These are phyloP conservation scores for Lomentospora prolificans DNA, from an alignment of 2,329 filamentous ascomycete species.

Conservation along the genomic window DNA sequence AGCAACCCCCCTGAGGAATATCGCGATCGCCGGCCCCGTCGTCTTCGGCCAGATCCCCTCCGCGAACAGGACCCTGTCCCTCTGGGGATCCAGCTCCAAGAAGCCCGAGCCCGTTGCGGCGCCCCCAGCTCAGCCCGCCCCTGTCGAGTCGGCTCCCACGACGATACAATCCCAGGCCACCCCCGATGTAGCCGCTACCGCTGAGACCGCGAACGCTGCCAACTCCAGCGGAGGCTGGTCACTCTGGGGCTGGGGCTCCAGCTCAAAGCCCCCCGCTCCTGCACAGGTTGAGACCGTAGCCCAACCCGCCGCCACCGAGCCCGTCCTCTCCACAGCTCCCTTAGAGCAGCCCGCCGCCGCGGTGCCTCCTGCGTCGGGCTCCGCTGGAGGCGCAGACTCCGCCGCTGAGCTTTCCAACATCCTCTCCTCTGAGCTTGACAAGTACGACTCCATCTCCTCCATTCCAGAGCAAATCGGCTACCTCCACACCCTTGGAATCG, in stretches of 20 bases:
- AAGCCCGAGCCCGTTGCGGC: slow-evolving; percentile 6
- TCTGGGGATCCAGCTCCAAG: slow-evolving; percentile 10
- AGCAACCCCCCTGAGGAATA: slow-evolving; percentile 4
- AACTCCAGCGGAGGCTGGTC: neutral
- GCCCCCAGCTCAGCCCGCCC: too few species aligned
- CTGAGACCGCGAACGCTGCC: neutral
- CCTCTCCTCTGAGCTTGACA: slow-evolving; percentile 16
- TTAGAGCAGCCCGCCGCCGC: slow-evolving; percentile 11
- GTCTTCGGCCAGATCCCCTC: slow-evolving; percentile 9
- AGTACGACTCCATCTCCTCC: slow-evolving; percentile 27
- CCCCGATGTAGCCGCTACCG: too few species aligned
- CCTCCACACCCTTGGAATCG: slow-evolving; percentile 69
- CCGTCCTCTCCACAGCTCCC: slow-evolving; percentile 11
- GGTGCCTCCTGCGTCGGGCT: slow-evolving; percentile 11
- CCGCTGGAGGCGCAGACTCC: slow-evolving; percentile 13
- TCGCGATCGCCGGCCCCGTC: slow-evolving; percentile 2
- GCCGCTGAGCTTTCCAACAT: slow-evolving; percentile 12
- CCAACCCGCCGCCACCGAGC: slow-evolving; percentile 9
- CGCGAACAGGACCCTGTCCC: slow-evolving; percentile 10
- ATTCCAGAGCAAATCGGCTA: slow-evolving; percentile 74
- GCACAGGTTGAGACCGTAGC: neutral
- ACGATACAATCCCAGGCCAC: too few species aligned
- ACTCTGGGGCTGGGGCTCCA: neutral
- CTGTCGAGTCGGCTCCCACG: too few species aligned
- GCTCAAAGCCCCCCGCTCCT: neutral